These are phyloP conservation scores for Musa acuminata DNA, from an alignment of 176 grass and related monocot species.

Conservation along the genomic window DNA sequence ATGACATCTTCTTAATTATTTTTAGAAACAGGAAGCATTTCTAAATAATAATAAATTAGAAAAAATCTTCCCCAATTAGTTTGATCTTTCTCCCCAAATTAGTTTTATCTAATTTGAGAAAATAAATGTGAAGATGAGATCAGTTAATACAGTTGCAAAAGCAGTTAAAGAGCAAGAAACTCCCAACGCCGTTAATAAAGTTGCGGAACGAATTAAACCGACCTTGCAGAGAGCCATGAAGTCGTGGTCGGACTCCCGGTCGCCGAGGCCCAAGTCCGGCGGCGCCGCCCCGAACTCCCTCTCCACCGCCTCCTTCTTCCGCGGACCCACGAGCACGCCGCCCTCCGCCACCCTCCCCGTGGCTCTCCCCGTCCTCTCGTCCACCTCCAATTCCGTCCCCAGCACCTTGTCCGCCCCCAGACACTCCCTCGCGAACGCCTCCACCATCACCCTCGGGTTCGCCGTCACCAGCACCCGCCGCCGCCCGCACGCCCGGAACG, in stretches of 20 bases:
- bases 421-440: slow-evolving; percentile 50
- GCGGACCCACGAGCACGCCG: slow-evolving; percentile 48
- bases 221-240: slow-evolving; percentile 95
- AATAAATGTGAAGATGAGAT: no score
- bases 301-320: slow-evolving; percentile 47
- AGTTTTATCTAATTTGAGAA: no score
- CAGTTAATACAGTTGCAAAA: no score
- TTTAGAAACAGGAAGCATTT: no score
- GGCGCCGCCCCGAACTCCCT: slow-evolving; percentile 26
- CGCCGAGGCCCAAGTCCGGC: slow-evolving; percentile 75
- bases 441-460: slow-evolving; percentile 55
- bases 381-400: slow-evolving; percentile 58
- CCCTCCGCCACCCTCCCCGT: slow-evolving; percentile 31
- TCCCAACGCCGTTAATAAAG: no score
- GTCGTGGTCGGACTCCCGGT: slow-evolving; percentile 77
- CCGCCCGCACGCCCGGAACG: slow-evolving; percentile 36
- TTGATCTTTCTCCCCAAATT: no score
- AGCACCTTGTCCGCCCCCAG: slow-evolving; percentile 52
- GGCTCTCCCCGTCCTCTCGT: slow-evolving; percentile 11
- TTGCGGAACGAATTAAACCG: slow-evolving; percentile 1
- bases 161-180: no score
- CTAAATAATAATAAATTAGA: no score
- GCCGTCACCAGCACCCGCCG: slow-evolving; percentile 64
- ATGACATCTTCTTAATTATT: no score
- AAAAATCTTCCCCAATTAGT: no score